A percentile compares a stretch with the other conserved stretches of the same genome.
Evolutionary conservation across 2,329 filamentous ascomycete genomes (phyloP).

Genomic region (Calonectria hongkongensis): DNA sequence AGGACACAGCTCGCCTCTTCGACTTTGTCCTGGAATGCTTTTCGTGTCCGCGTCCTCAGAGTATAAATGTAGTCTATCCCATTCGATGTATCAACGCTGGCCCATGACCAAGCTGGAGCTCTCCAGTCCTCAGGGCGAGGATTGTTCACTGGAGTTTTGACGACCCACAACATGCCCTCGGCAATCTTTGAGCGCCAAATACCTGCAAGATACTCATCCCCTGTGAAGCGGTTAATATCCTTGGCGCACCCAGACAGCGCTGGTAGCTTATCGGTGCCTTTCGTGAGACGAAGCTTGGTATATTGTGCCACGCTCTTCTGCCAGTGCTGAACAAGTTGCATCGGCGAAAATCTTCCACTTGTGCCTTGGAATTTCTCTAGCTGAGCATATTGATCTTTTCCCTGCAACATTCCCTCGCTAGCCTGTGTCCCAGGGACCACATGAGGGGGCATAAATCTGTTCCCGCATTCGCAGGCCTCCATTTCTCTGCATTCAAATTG

Average conservation of each 20-base stretch:
- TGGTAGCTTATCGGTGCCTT: slow-evolving; percentile 21
- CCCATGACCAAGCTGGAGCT: slow-evolving; percentile 36
- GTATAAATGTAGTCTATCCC: slow-evolving; percentile 28
- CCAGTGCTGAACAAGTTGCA: slow-evolving; percentile 22
- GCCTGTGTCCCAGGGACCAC: background rate
- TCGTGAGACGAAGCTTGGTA: slow-evolving; percentile 18
- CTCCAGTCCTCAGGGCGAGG: slow-evolving; percentile 25
- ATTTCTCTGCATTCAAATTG: slow-evolving; percentile 43
- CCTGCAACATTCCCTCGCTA: background rate
- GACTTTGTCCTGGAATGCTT: slow-evolving; percentile 23
- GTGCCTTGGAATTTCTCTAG: slow-evolving; percentile 11
- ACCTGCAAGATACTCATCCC: slow-evolving; percentile 21
- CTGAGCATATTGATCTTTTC: slow-evolving; percentile 15
- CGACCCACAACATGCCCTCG: slow-evolving; percentile 24
- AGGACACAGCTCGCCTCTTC: background rate
- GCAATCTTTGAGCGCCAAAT: slow-evolving; percentile 22
- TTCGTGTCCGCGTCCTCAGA: background rate
- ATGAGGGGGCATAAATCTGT: slow-evolving; percentile 14
- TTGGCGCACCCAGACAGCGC: slow-evolving; percentile 29
- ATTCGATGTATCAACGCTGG: slow-evolving; percentile 21
- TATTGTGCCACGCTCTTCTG: slow-evolving; percentile 21
- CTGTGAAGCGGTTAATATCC: slow-evolving; percentile 12
- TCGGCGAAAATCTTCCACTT: background rate
- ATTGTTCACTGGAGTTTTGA: background rate
- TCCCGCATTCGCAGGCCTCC: slow-evolving; percentile 42